A percentile compares a stretch with the other conserved stretches of the same genome.
These are phyloP conservation scores for Amanita rimosa DNA, from an alignment of 768 basidiomycete genomes.

Conservation along the genomic window DNA sequence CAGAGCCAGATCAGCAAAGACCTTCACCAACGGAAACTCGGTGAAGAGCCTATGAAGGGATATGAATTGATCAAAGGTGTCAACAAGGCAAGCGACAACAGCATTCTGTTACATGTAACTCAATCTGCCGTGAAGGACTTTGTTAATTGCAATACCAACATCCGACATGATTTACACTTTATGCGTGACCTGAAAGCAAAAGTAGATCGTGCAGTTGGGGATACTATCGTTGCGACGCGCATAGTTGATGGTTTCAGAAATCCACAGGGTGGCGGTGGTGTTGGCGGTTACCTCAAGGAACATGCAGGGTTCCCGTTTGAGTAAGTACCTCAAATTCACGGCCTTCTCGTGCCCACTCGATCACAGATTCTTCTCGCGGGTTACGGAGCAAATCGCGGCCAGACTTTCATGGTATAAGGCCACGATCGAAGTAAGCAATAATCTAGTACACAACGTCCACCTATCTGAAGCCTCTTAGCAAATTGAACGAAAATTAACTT, in stretches of 20 bases:
- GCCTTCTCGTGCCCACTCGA: conserved; percentile 2
- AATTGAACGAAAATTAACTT: conserved; percentile 75
- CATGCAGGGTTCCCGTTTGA: conserved; percentile 77
- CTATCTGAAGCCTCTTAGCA: conserved; percentile 29
- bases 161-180: conserved; percentile 54
- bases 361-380: conserved; percentile 58
- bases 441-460: not conserved
- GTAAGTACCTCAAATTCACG: conserved; percentile 28
- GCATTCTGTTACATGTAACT: conserved; percentile 1
- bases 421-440: conserved; percentile 55
- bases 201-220: conserved; percentile 70
- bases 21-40: conserved; percentile 63
- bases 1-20: conserved; percentile 75
- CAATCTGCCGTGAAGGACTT: conserved; percentile 40
- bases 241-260: conserved; percentile 73
- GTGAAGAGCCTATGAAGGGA: conserved; percentile 63
- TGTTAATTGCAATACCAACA: conserved; percentile 45
- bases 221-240: conserved; percentile 65
- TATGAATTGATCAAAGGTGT: conserved; percentile 56
- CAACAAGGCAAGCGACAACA: conserved; percentile 39
- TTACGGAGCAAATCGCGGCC: conserved; percentile 62
- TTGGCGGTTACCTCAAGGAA: conserved; percentile 52
- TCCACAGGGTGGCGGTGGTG: conserved; percentile 49
- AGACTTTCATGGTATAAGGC: conserved; percentile 68
- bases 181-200: conserved; percentile 64